Evolutionary conservation across 306 rosid genomes (phyloP).

Genomic region (Ceratonia siliqua): DNA sequence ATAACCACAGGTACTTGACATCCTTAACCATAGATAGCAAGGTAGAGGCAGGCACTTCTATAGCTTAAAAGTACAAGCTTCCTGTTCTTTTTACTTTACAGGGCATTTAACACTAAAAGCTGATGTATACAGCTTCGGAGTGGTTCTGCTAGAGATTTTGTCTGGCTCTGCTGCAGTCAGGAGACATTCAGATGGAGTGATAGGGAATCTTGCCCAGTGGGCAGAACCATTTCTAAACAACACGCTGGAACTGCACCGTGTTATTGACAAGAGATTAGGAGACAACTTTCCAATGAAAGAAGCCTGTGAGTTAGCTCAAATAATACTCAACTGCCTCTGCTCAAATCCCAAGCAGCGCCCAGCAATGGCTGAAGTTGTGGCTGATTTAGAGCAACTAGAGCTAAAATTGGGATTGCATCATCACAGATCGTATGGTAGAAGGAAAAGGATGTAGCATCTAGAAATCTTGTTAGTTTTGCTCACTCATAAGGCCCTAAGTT

Average conservation of each 20-base stretch:
- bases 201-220: slow-evolving; percentile 41
- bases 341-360: slow-evolving; percentile 35
- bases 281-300: slow-evolving; percentile 33
- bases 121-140: slow-evolving; percentile 55
- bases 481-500: not conserved
- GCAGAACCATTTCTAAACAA: slow-evolving; percentile 36
- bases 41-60: not conserved
- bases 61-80: not conserved
- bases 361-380: slow-evolving; percentile 43
- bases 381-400: slow-evolving; percentile 33
- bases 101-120: slow-evolving; percentile 51
- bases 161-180: slow-evolving; percentile 38
- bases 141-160: slow-evolving; percentile 50
- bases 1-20: slow-evolving; percentile 37
- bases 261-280: slow-evolving; percentile 40
- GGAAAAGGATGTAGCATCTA: not conserved
- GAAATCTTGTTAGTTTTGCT: not conserved
- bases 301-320: slow-evolving; percentile 36
- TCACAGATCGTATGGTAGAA: not conserved
- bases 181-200: slow-evolving; percentile 38
- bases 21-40: not conserved
- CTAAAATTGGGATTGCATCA: slow-evolving; percentile 5
- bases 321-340: slow-evolving; percentile 40
- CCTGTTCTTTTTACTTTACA: slow-evolving; percentile 12
- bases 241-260: slow-evolving; percentile 5